Evolutionary conservation across 1,139 yeast genomes (phyloP).

Genomic region (Suhomyces chickasaworum): DNA sequence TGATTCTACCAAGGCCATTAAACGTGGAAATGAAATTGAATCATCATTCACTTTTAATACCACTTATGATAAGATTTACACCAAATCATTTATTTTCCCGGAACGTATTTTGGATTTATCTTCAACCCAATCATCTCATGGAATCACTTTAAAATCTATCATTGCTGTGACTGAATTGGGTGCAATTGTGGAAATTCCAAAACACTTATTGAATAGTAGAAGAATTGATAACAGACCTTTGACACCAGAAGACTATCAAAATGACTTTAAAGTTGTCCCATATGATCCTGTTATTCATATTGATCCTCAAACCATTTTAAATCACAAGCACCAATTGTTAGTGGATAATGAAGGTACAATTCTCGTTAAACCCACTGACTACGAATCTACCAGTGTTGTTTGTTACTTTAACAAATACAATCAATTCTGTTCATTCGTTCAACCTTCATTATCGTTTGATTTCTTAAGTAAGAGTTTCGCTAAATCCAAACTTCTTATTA

Average conservation of each 20-base stretch:
- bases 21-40: conserved; percentile 17
- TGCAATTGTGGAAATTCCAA: conserved; percentile 71
- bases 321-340: conserved; percentile 39
- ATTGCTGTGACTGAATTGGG: conserved; percentile 61
- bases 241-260: conserved; percentile 52
- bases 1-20: conserved; percentile 49
- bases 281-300: conserved; percentile 65
- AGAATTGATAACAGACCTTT: conserved; percentile 58
- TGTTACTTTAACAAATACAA: conserved; percentile 66
- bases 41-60: conserved; percentile 37
- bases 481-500: conserved; percentile 59
- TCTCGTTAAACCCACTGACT: conserved; percentile 62
- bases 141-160: conserved; percentile 73
- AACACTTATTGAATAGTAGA: conserved; percentile 61
- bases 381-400: conserved; percentile 80
- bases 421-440: conserved; percentile 71
- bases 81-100: conserved; percentile 65
- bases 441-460: conserved; percentile 88
- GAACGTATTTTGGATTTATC: conserved; percentile 53
- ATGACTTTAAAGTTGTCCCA: conserved; percentile 62
- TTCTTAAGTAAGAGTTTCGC: conserved; percentile 68
- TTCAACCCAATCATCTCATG: conserved; percentile 66
- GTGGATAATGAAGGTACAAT: conserved; percentile 42
- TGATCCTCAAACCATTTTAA: conserved; percentile 44
- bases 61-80: conserved; percentile 33